Base-by-base conservation (phyloP, 495 filamentous ascomycete species). In the Penicillium paxilli region DNA sequence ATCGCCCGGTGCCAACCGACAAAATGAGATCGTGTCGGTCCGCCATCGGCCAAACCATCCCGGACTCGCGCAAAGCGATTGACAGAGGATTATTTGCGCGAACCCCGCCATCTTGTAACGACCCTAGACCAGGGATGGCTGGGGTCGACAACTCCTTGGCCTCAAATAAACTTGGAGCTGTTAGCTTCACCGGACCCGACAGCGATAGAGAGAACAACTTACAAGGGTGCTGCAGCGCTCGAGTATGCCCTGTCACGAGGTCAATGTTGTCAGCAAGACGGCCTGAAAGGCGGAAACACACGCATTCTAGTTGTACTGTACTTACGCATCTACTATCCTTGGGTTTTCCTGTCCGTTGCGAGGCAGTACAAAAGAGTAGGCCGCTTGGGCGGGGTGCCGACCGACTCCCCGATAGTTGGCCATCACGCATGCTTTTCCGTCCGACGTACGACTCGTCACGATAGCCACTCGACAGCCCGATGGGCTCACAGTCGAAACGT, bases 71-170 rank as follows among this genome's bases (percentile, higher is more conserved):
- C n/a, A 72, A 44, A 14, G 64, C 71, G 20, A 59, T 52, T 10
- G 55, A 44, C 0, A 64, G 44, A 1, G 70, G 70, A 44, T 70
- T 63, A 42, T 76, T 76, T 19, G 67, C 55, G 1, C 57, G 49
- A n/a, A 67, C 59, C 0, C 70, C 71, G 11, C 58, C 68, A 51
- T 74, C 73, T 55, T 76, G 70, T 21, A 76, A 65, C 0, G 63
- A 61, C 5, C 66, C 67, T 24, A 73, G 47, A 1, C 65, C 63
- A 10, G 55, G 44, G n/a, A n/a, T n/a, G n/a, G n/a, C n/a, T n/a
- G n/a, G n/a, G n/a, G n/a, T n/a, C n/a, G n/a, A n/a, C 7, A 76
- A 58, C 22, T 44, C 16, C 35, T 68, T 68, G 4, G 68, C 59
- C 14, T 41, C 45, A 49, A 73, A 73, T 45, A 57, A 72, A 47